Percentiles rank a stretch among this genome's conserved stretches.
These are phyloP conservation scores for Limnomonas spitsbergensis DNA, from an alignment of 139 green algal genomes.

Conservation along the genomic window DNA sequence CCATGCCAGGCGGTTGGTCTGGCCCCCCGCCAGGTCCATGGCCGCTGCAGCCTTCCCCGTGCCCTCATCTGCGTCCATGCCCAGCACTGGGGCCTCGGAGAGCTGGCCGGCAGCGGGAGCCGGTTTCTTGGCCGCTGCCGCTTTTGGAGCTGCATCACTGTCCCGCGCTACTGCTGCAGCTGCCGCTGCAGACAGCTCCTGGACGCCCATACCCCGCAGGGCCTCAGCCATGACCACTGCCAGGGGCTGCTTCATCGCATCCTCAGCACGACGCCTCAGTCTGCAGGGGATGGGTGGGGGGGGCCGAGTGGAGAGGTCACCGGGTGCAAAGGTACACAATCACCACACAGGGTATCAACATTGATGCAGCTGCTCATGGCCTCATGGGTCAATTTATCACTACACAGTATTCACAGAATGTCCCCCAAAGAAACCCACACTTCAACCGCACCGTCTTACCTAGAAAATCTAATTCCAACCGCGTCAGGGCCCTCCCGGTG, in stretches of 20 bases:
- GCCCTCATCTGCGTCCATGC: neutral
- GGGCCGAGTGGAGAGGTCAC: neutral
- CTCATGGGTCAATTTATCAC: too few relatives aligned
- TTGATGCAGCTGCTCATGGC: neutral
- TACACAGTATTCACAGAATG: too few relatives aligned
- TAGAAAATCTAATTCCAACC: too few relatives aligned
- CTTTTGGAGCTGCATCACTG: neutral
- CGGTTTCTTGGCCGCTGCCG: neutral
- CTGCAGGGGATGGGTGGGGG: conserved; percentile 17
- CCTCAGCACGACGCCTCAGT: conserved; percentile 49
- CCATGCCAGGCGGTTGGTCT: neutral
- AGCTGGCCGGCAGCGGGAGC: conserved; percentile 9
- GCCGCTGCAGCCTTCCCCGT: neutral
- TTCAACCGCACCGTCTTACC: too few relatives aligned
- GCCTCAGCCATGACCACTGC: conserved; percentile 48
- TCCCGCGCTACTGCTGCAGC: conserved; percentile 1
- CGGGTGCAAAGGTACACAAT: conserved; percentile 10
- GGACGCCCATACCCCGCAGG: conserved; percentile 37
- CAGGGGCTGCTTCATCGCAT: conserved; percentile 47
- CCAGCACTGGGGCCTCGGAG: neutral
- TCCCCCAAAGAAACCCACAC: too few relatives aligned
- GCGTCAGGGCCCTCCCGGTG: too few relatives aligned
- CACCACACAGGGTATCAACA: neutral
- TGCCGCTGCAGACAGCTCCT: conserved; percentile 38
- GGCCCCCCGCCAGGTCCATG: neutral